Conservation (phyloP, 2,329 filamentous ascomycete genomes). For the Claviceps sp. region DNA sequence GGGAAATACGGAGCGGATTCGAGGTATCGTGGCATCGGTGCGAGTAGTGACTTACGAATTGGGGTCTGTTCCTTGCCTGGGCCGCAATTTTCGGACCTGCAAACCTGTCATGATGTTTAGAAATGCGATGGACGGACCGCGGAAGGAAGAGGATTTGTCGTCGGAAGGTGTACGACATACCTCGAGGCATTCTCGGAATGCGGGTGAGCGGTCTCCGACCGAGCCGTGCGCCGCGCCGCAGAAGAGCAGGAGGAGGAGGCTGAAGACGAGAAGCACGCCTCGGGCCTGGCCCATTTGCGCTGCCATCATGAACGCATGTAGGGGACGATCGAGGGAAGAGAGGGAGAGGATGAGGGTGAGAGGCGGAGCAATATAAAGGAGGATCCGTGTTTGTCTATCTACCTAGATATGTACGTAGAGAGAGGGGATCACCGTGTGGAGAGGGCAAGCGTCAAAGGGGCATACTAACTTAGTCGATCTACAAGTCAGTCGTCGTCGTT, state of each 20-base stretch:
- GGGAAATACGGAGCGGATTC: no score
- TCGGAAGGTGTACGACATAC: conserved; percentile 29
- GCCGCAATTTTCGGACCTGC: conserved; percentile 66
- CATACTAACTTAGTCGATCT: neutral
- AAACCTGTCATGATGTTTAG: conserved; percentile 43
- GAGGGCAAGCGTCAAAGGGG: neutral
- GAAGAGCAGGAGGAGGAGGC: conserved; percentile 27
- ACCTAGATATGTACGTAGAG: neutral
- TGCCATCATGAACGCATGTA: conserved; percentile 22
- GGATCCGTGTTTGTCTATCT: neutral
- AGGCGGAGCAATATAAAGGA: neutral
- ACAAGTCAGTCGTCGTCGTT: neutral
- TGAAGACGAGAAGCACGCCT: conserved; percentile 18
- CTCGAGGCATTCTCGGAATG: conserved; percentile 77
- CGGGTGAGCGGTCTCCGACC: conserved; percentile 68
- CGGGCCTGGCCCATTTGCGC: conserved; percentile 20
- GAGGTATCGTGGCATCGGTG: no score
- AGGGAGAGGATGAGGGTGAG: neutral
- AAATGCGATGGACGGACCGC: neutral
- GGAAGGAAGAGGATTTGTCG: neutral
- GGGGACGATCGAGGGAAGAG: neutral
- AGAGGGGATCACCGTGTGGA: neutral
- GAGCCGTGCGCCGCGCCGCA: conserved; percentile 49
- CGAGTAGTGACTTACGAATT: conserved; percentile 48
- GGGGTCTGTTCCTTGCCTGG: conserved; percentile 41